Evolutionary conservation across 129 eudicot species (phyloP).

Genomic region (Centrapalus pauciflorus): DNA sequence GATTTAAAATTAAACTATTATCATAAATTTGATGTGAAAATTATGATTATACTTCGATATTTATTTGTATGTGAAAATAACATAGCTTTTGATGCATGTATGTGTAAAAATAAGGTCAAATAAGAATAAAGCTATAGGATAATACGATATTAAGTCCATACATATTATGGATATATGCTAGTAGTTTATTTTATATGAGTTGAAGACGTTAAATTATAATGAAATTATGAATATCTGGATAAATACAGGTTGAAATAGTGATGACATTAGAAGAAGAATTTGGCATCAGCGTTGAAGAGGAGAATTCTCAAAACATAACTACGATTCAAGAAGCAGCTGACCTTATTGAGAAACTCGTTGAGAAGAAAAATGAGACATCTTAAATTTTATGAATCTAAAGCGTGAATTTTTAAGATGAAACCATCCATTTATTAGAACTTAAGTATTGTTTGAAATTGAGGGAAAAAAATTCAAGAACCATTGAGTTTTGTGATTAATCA

Average conservation of each 20-base stretch:
- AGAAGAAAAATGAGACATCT: slow-evolving; percentile 37
- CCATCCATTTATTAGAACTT: not conserved
- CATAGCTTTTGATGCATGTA: too few species aligned
- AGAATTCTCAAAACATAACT: slow-evolving; percentile 62
- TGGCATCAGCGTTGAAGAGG: slow-evolving; percentile 65
- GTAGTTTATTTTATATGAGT: not conserved
- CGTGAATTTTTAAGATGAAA: not conserved
- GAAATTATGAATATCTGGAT: not conserved
- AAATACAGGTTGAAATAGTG: slow-evolving; percentile 62
- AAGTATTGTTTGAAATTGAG: slow-evolving; percentile 7
- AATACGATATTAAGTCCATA: not conserved
- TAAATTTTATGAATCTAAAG: not conserved
- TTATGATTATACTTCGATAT: too few species aligned
- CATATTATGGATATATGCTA: too few species aligned
- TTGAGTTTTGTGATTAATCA: slow-evolving; percentile 15
- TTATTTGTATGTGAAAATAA: too few species aligned
- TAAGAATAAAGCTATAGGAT: too few species aligned
- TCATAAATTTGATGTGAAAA: too few species aligned
- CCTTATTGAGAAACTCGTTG: slow-evolving; percentile 54
- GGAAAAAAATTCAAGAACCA: not conserved
- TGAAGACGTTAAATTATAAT: not conserved
- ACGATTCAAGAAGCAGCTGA: slow-evolving; percentile 77
- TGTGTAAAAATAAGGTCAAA: too few species aligned
- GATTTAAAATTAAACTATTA: too few species aligned
- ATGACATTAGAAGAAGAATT: slow-evolving; percentile 73